Conservation (phyloP, 225 moss, liverwort and hornwort species). For the Bryoerythrophyllum caledonicum region DNA sequence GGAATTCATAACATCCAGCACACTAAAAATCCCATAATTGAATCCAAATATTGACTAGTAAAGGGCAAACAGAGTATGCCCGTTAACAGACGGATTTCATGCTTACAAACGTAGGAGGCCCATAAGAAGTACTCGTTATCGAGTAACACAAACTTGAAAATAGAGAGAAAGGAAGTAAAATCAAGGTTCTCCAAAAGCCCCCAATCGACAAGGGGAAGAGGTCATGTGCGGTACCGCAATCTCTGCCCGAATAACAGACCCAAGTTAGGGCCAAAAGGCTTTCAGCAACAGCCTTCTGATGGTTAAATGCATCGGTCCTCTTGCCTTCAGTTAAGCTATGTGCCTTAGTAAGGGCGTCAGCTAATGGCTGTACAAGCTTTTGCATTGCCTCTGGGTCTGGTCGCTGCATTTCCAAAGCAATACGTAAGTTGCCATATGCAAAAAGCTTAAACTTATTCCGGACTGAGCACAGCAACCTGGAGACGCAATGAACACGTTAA, state of each 20-base stretch:
- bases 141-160: background rate
- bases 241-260: constrained; percentile 91
- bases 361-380: constrained; percentile 75
- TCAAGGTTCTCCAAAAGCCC: constrained; percentile 1
- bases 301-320: constrained; percentile 81
- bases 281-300: constrained; percentile 88
- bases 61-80: background rate
- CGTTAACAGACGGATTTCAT: background rate
- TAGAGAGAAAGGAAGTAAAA: background rate
- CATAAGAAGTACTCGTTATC: background rate
- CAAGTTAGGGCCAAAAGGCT: constrained; percentile 80
- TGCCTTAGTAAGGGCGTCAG: constrained; percentile 65
- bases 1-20: background rate
- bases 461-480: background rate
- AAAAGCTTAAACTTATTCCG: constrained; percentile 3
- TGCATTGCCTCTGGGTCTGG: constrained; percentile 65
- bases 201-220: constrained; percentile 20
- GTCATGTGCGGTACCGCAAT: constrained; percentile 61
- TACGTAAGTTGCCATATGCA: constrained; percentile 11
- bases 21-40: background rate
- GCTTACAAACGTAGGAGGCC: background rate
- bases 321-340: constrained; percentile 77
- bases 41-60: constrained; percentile 9
- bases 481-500: background rate
- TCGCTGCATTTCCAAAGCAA: constrained; percentile 51